A percentile compares a stretch with the other conserved stretches of the same genome.
Evolutionary conservation across 371 early-diverging fungal genomes (phyloP).

Genomic region (Syncephalastrum sp.): DNA sequence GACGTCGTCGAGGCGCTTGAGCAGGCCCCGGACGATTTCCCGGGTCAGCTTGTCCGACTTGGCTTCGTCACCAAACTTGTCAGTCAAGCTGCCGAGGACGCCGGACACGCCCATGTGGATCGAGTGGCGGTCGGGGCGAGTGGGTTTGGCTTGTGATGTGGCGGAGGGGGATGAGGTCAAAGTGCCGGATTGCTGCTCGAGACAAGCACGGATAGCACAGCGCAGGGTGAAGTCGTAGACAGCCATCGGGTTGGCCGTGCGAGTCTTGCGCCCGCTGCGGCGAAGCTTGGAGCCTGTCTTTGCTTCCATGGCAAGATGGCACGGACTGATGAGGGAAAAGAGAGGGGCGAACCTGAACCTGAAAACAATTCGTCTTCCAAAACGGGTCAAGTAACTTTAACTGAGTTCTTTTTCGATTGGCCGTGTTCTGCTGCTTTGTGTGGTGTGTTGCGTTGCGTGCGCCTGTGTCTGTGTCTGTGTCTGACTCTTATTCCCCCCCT

Average conservation of each 20-base stretch:
- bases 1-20: conserved; percentile 34
- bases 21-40: conserved; percentile 34
- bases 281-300: conserved; percentile 27
- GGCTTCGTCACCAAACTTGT: conserved; percentile 30
- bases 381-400: too few species aligned
- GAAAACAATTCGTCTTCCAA: conserved; percentile 12
- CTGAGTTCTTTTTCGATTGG: background rate
- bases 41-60: conserved; percentile 40
- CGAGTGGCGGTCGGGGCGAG: conserved; percentile 10
- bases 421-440: conserved; percentile 9
- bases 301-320: conserved; percentile 19
- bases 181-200: conserved; percentile 15
- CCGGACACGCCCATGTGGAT: conserved; percentile 19
- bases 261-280: conserved; percentile 18
- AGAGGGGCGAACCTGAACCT: conserved; percentile 18
- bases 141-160: background rate
- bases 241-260: conserved; percentile 18
- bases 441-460: conserved; percentile 6
- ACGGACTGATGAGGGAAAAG: conserved; percentile 2
- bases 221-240: conserved; percentile 30
- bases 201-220: conserved; percentile 31
- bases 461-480: background rate
- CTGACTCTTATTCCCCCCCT: too few species aligned
- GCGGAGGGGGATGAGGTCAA: background rate
- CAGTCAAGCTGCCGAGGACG: conserved; percentile 28